Conservation (phyloP, 768 basidiomycete species). For the Hysterangium stoloniferum region DNA sequence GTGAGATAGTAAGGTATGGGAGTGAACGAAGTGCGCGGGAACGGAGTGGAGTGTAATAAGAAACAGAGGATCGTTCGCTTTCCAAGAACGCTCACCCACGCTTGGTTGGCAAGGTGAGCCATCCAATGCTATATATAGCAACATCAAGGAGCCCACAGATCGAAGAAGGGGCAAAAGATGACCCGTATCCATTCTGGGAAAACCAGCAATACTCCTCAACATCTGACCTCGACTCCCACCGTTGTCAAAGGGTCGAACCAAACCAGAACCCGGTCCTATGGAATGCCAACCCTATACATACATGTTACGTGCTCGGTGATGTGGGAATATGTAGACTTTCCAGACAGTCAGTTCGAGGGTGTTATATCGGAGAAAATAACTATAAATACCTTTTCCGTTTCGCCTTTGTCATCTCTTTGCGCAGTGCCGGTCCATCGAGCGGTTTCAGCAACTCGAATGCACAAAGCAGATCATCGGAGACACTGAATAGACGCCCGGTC, state of each 20-base stretch:
- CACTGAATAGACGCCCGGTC: slow-evolving; percentile 37
- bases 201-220: neutral
- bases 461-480: slow-evolving; percentile 94
- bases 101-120: too few relatives aligned
- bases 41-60: too few relatives aligned
- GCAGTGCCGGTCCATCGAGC: slow-evolving; percentile 85
- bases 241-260: neutral
- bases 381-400: slow-evolving; percentile 97
- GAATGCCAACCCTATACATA: neutral
- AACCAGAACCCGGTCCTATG: neutral
- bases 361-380: slow-evolving; percentile 14
- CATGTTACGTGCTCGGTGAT: neutral
- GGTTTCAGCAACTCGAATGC: slow-evolving; percentile 97
- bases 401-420: slow-evolving; percentile 98
- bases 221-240: neutral
- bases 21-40: too few relatives aligned
- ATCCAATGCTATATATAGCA: neutral
- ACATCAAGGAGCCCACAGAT: neutral
- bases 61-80: too few relatives aligned
- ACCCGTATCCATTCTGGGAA: neutral
- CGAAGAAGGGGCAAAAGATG: neutral
- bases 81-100: too few relatives aligned
- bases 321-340: neutral
- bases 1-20: too few relatives aligned
- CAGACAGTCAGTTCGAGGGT: neutral